Percentiles rank a stretch among this genome's conserved stretches.
Conservation (phyloP, 1,139 yeast species). For the Pichia sp. region DNA sequence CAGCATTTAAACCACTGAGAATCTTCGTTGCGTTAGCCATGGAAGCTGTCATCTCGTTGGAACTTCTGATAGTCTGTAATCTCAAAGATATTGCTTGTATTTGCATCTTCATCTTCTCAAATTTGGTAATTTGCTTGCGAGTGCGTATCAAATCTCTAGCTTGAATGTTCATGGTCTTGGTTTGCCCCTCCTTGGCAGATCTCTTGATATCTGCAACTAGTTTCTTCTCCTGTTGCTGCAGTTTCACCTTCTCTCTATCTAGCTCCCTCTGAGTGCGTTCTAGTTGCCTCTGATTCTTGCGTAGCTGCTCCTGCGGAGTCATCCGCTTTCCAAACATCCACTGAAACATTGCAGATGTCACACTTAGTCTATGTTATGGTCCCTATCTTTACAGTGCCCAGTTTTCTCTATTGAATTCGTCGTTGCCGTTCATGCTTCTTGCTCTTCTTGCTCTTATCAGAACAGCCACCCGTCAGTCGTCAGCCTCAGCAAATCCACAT, state of each 20-base stretch:
- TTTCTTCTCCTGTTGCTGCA: slow-evolving; percentile 89
- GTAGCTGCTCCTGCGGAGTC: slow-evolving; percentile 90
- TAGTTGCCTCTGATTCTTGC: slow-evolving; percentile 89
- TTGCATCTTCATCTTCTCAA: slow-evolving; percentile 91
- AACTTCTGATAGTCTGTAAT: slow-evolving; percentile 83
- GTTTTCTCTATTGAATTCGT: not conserved
- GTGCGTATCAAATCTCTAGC: slow-evolving; percentile 94
- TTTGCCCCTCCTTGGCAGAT: slow-evolving; percentile 84
- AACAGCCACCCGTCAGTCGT: too few species aligned
- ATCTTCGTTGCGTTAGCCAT: slow-evolving; percentile 94
- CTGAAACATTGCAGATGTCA: slow-evolving; percentile 49
- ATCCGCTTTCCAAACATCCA: slow-evolving; percentile 94
- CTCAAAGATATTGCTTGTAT: slow-evolving; percentile 88
- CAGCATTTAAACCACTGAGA: slow-evolving; percentile 74
- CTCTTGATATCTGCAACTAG: slow-evolving; percentile 79
- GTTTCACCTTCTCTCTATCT: slow-evolving; percentile 75
- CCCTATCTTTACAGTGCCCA: not conserved
- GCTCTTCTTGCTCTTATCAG: too few species aligned
- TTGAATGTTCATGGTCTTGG: slow-evolving; percentile 85
- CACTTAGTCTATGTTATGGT: too few species aligned
- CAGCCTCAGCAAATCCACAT: too few species aligned
- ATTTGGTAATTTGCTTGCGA: slow-evolving; percentile 65
- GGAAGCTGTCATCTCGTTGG: slow-evolving; percentile 91
- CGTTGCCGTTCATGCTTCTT: not conserved
- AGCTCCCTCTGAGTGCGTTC: slow-evolving; percentile 93